Base-by-base conservation (phyloP, 225 moss, liverwort and hornwort genomes). In the Pleurozium schreberi region DNA sequence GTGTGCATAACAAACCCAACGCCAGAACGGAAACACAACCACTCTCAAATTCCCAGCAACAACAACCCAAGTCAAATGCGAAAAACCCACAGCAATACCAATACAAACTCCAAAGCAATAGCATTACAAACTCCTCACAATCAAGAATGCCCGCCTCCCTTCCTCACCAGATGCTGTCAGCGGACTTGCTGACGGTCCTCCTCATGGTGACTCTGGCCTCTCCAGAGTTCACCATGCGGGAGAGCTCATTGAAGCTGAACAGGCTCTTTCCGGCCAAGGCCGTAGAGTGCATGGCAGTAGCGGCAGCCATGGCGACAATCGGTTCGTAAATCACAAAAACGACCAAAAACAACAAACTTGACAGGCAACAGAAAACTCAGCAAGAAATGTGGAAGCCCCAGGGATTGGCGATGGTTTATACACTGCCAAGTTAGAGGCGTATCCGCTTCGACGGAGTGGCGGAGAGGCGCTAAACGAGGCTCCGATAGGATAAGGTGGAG, bases 91-190 rank as follows among this genome's bases (percentile, higher is more conserved):
- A 66, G 34, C 33, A 31, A 64, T 8, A 15, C 1, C 63, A 63
- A 15, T 63, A 28, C 68, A 68, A 42, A 40, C 14, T 69, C 13
- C 70, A 70, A 4, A 70, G 23, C 68, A 38, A 40, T 1, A 13
- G 49, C 47, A 74, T 33, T 12, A 9, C 49, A 49, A 47, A 31
- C 5, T 14, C 6, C 9, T 23, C 53, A 23, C 23, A 38, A 14
- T 15, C 53, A 9, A 77, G 10, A 40, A 4, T 0, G 7, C 25
- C 57, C 27, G 26, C 6, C 26, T 4, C 57, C 45, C 38, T 7
- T 28, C 40, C 86, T 82, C 61, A 91, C 91, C 91, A 91, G 70
- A 91, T 91, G 83, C 91, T 91, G 62, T 69, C 89, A 8, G 80
- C 6, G 3, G 89, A 77, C 78, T 89, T 89, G 91, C 59, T 74